These are phyloP conservation scores for Teratosphaeria gauchensis DNA, from an alignment of 2,329 filamentous ascomycete genomes.

Conservation along the genomic window DNA sequence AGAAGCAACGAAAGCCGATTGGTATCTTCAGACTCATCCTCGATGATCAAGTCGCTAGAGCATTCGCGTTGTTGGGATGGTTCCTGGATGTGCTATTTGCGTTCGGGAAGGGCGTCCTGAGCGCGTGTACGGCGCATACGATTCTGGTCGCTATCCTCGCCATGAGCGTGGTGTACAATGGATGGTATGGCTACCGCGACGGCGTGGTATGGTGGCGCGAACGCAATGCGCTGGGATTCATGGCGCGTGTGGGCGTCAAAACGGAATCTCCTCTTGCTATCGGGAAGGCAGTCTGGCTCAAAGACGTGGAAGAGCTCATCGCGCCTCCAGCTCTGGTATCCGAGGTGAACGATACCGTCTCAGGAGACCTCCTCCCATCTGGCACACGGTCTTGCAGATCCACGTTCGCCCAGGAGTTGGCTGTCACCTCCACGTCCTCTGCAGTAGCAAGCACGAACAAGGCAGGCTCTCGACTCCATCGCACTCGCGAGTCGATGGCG, in stretches of 20 bases:
- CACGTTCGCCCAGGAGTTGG: conserved; percentile 23
- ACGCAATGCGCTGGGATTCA: conserved; percentile 67
- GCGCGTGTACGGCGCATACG: conserved; percentile 49
- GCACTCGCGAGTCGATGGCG: conserved; percentile 74
- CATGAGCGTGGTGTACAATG: conserved; percentile 62
- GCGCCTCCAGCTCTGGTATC: conserved; percentile 19
- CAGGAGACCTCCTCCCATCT: background rate
- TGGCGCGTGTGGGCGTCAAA: conserved; percentile 69
- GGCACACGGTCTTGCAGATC: conserved; percentile 18
- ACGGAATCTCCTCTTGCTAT: conserved; percentile 52
- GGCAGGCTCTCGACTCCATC: conserved; percentile 49
- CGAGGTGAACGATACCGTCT: conserved; percentile 8
- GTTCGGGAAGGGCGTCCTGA: conserved; percentile 18
- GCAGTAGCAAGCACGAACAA: background rate
- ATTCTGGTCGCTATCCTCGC: conserved; percentile 61
- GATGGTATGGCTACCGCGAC: conserved; percentile 64
- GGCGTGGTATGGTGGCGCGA: conserved; percentile 77
- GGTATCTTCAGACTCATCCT: conserved; percentile 19
- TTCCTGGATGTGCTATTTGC: conserved; percentile 36
- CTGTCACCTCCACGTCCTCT: conserved; percentile 6
- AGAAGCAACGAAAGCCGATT: conserved; percentile 9
- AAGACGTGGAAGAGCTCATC: conserved; percentile 61
- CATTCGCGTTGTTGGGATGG: conserved; percentile 17
- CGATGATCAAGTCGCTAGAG: conserved; percentile 19
- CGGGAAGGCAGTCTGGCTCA: conserved; percentile 75